Percentiles rank a stretch among this genome's conserved stretches.
Evolutionary conservation across 2,329 filamentous ascomycete genomes (phyloP).

Genomic region (Epichloe aotearoae): DNA sequence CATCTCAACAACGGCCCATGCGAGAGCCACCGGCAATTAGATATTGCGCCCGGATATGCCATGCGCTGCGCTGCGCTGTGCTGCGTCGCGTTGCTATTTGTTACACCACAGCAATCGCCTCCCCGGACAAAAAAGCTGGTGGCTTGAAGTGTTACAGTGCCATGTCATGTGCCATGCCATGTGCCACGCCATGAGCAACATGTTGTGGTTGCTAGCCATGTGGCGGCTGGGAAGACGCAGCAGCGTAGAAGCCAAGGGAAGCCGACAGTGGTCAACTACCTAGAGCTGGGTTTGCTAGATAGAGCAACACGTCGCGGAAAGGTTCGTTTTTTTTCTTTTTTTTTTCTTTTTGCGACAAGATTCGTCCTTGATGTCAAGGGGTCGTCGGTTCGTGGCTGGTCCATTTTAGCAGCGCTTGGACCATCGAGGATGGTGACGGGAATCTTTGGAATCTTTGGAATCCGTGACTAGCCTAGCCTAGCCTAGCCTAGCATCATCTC

Average conservation of each 20-base stretch:
- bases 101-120: background rate
- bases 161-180: background rate
- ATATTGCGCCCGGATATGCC: no score
- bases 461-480: background rate
- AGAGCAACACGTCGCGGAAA: background rate
- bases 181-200: background rate
- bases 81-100: background rate
- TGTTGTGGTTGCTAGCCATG: background rate
- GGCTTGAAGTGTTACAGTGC: background rate
- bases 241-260: background rate
- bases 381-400: background rate
- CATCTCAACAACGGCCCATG: background rate
- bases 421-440: background rate
- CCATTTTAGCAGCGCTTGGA: background rate
- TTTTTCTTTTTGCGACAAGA: background rate
- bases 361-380: background rate
- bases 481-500: no score
- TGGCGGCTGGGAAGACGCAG: background rate
- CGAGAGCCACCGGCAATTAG: background rate
- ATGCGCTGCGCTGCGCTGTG: no score
- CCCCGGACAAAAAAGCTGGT: background rate
- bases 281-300: no score
- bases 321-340: background rate
- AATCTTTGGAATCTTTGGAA: background rate
- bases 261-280: background rate